phyloP scores from a whole-genome alignment of 805 yeast genomes.

The Cyberlindnera mississippiensis region DNA sequence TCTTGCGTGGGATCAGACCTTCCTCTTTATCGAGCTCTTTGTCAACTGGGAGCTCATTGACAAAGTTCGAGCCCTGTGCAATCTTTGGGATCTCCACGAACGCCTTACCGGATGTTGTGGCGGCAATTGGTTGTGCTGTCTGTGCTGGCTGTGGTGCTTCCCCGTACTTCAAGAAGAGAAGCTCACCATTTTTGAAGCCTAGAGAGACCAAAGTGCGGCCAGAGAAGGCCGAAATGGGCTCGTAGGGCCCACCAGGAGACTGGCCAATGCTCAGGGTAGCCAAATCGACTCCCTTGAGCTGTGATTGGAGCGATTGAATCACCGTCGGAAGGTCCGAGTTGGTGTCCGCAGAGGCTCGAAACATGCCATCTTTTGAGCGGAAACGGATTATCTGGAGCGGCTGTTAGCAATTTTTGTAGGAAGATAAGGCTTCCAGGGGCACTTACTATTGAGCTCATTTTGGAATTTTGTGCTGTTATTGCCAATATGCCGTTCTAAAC shows the following conservation, averaged over 20 bases:
- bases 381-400: slow-evolving; percentile 62
- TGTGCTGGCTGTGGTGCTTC: slow-evolving; percentile 4
- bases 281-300: slow-evolving; percentile 25
- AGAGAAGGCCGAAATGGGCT: slow-evolving; percentile 22
- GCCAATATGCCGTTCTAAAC: too few relatives aligned
- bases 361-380: slow-evolving; percentile 80
- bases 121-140: slow-evolving; percentile 6
- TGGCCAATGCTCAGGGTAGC: slow-evolving; percentile 27
- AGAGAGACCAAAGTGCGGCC: slow-evolving; percentile 33
- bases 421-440: not conserved
- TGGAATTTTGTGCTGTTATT: too few relatives aligned
- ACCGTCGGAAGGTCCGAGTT: slow-evolving; percentile 41
- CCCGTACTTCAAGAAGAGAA: slow-evolving; percentile 36
- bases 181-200: slow-evolving; percentile 46
- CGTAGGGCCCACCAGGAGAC: slow-evolving; percentile 23
- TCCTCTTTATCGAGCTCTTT: slow-evolving; percentile 54
- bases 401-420: slow-evolving; percentile 5
- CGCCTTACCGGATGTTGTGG: slow-evolving; percentile 8
- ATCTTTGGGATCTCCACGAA: slow-evolving; percentile 13
- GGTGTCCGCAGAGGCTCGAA: slow-evolving; percentile 54
- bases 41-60: slow-evolving; percentile 66
- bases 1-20: slow-evolving; percentile 69
- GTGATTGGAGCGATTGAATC: slow-evolving; percentile 35
- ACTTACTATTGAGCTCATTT: slow-evolving; percentile 15
- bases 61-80: slow-evolving; percentile 20